phyloP scores from a whole-genome alignment of 805 yeast genomes.

The Deakozyma indianensis region DNA sequence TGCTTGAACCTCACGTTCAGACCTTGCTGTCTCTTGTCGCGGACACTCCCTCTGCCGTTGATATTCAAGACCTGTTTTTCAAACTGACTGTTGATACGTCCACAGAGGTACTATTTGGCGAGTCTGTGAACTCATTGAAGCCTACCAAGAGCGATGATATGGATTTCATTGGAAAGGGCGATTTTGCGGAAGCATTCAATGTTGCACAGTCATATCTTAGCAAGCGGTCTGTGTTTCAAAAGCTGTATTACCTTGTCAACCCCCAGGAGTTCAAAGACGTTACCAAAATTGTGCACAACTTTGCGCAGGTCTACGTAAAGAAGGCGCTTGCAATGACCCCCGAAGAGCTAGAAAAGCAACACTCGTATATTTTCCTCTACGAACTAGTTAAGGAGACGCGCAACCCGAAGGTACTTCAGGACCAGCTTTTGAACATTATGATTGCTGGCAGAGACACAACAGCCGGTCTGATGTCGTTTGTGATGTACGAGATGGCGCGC shows the following conservation, averaged over 20 bases:
- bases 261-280: conserved; percentile 19
- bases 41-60: conserved; percentile 8
- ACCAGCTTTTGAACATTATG: conserved; percentile 29
- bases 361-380: conserved; percentile 13
- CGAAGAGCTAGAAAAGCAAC: conserved; percentile 3
- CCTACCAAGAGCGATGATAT: conserved; percentile 6
- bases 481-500: conserved; percentile 27
- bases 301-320: conserved; percentile 28
- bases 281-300: conserved; percentile 18
- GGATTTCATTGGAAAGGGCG: conserved; percentile 7
- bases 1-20: conserved; percentile 14
- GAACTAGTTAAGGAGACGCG: conserved; percentile 7
- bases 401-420: conserved; percentile 25
- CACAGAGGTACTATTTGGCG: conserved; percentile 22
- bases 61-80: conserved; percentile 18
- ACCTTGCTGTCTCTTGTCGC: conserved; percentile 7
- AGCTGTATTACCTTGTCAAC: conserved; percentile 10
- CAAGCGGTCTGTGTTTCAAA: conserved; percentile 11
- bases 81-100: conserved; percentile 21
- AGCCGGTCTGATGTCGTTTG: conserved; percentile 28
- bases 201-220: conserved; percentile 9
- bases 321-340: conserved; percentile 19
- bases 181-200: conserved; percentile 14
- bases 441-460: conserved; percentile 35
- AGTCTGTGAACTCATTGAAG: conserved; percentile 15